Conservation (phyloP, 257 asterid species). For the Sherardia arvensis region DNA sequence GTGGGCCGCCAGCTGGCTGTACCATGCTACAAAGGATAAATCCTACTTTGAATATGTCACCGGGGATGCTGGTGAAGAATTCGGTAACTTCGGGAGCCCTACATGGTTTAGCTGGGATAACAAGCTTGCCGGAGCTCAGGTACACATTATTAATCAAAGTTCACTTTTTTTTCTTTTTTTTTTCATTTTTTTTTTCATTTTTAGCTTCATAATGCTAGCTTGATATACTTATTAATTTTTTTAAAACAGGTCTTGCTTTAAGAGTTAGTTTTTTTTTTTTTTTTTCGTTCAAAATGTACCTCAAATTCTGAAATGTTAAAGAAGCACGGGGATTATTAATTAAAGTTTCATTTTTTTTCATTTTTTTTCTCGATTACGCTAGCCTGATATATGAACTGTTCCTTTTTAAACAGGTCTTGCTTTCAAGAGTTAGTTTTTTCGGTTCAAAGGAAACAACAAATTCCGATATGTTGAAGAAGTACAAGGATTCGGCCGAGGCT, state of each 20-base stretch:
- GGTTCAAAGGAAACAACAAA: slow-evolving; percentile 42
- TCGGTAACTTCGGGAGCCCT: slow-evolving; percentile 61
- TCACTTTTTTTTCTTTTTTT: neutral
- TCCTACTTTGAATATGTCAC: slow-evolving; percentile 50
- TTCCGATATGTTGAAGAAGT: slow-evolving; percentile 33
- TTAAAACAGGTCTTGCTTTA: no score
- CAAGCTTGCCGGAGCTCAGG: slow-evolving; percentile 85
- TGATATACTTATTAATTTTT: no score
- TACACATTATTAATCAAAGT: slow-evolving; percentile 12
- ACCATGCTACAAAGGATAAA: slow-evolving; percentile 66
- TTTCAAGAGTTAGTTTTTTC: slow-evolving; percentile 68
- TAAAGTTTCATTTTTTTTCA: neutral
- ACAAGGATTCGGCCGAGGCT: slow-evolving; percentile 69
- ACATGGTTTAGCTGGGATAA: slow-evolving; percentile 97
- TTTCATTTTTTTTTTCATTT: no score
- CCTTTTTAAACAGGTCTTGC: slow-evolving; percentile 50
- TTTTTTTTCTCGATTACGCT: neutral
- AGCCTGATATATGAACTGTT: neutral
- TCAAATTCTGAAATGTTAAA: no score
- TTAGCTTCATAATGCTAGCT: no score
- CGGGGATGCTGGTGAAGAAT: slow-evolving; percentile 44
- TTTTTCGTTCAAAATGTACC: no score
- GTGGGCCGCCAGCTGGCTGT: slow-evolving; percentile 97
- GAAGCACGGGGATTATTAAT: no score
- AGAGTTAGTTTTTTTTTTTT: no score